These are phyloP conservation scores for Boletus rubroflammeus DNA, from an alignment of 768 basidiomycete species.

Conservation along the genomic window DNA sequence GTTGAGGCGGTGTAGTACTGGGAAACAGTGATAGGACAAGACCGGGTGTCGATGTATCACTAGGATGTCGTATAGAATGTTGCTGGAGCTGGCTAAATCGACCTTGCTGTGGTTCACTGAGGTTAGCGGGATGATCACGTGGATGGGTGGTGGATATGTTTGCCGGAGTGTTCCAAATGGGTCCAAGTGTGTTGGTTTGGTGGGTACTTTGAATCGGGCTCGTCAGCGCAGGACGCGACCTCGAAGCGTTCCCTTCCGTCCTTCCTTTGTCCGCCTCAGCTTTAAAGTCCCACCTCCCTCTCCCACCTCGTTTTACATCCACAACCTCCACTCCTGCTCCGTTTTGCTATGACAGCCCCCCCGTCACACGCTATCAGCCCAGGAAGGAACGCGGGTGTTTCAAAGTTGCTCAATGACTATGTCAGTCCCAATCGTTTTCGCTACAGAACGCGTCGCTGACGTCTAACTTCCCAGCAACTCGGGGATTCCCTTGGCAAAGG, in stretches of 20 bases:
- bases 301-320: background rate
- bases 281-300: slow-evolving; percentile 3
- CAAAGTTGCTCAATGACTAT: slow-evolving; percentile 64
- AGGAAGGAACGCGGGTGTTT: slow-evolving; percentile 33
- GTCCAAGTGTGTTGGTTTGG: slow-evolving; percentile 21
- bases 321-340: background rate
- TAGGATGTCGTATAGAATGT: background rate
- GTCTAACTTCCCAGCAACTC: slow-evolving; percentile 63
- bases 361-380: slow-evolving; percentile 20
- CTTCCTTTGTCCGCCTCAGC: slow-evolving; percentile 7
- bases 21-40: background rate
- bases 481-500: slow-evolving; percentile 96
- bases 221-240: slow-evolving; percentile 38
- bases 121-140: slow-evolving; percentile 23
- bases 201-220: slow-evolving; percentile 22
- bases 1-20: background rate
- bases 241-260: slow-evolving; percentile 13
- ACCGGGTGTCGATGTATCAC: background rate
- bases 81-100: background rate
- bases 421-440: slow-evolving; percentile 34
- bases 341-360: slow-evolving; percentile 21
- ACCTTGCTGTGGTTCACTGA: background rate
- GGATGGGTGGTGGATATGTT: slow-evolving; percentile 7
- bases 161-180: slow-evolving; percentile 28
- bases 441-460: slow-evolving; percentile 6